Base-by-base conservation (phyloP, 73 alveolate genomes). In the Effrenium voratum region DNA sequence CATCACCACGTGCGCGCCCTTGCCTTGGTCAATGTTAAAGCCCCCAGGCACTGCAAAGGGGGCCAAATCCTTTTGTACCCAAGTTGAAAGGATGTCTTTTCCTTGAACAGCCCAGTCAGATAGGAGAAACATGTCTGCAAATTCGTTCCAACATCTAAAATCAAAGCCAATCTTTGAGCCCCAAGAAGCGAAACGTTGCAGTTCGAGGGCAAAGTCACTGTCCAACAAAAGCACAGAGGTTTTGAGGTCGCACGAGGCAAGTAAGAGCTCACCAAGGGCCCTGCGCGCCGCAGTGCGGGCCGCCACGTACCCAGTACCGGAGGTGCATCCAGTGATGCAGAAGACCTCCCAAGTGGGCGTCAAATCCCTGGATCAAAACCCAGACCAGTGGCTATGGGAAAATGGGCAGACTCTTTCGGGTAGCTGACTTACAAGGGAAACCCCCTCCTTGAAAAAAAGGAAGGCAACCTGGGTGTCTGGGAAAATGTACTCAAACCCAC, bases 1-100 rank as follows among this genome's bases (percentile, higher is more conserved):
- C 83, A 72, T 72, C 46, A 72, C 83, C 83, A 72, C 83, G 34
- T 72, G 83, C 32, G 83, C 83, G 8, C 83, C 83, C 34, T 38
- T 36, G 63, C 63, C 26, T 19, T 8, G 63, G 8, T 12, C 63
- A 12, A 19, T 19, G 26, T 52, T 52, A 8, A 19, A 19, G 19
- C 19, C 26, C 63, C 63, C 19, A 19, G 63, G 63, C 8, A 12
- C 63, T 19, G 26, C 19, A 19, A 52, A 52, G 63, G 63, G 19
- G 19, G 63, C 8, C 63, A 12, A 12, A 19, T 8, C 19, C 63
- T 19, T 19, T 12, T 12, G 63, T 19, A 52, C 63, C 63, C 63
- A 12, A 19, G 63, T 52, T 19, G 26, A 8, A 52, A 52, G 63
- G 63, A 52, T 52, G 63, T 8, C 8, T 19, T 12, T 19, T 19